Conservation (phyloP, 2,329 filamentous ascomycete genomes). For the Aaosphaeria pasadenensis region DNA sequence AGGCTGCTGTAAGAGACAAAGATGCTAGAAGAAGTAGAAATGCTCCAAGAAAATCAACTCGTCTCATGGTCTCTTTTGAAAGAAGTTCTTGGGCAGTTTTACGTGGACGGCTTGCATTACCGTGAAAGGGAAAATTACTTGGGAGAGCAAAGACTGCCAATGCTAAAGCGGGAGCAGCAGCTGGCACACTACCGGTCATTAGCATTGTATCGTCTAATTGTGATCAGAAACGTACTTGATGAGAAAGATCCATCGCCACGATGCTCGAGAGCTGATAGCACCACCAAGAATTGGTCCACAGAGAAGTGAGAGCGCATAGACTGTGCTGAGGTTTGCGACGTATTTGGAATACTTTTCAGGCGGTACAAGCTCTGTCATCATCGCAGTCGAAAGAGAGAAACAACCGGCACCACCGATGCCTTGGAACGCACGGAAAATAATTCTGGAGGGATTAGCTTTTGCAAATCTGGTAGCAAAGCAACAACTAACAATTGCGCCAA, state of each 20-base stretch:
- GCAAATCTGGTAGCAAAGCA: neutral
- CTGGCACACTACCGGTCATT: neutral
- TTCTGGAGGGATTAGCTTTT: neutral
- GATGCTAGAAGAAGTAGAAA: conserved; percentile 4
- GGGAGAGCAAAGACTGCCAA: neutral
- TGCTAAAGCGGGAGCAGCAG: neutral
- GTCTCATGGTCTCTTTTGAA: neutral
- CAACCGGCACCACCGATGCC: conserved; percentile 20
- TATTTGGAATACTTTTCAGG: conserved; percentile 2
- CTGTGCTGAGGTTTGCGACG: conserved; percentile 1
- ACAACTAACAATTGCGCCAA: conserved; percentile 20
- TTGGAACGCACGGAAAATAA: conserved; percentile 5
- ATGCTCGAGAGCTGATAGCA: conserved; percentile 2
- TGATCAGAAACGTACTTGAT: conserved; percentile 5
- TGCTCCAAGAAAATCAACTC: conserved; percentile 6
- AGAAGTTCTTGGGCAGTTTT: neutral
- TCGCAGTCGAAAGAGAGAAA: conserved; percentile 22
- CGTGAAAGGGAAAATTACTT: neutral
- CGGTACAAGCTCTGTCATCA: conserved; percentile 23
- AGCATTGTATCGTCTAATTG: neutral
- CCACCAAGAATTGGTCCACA: conserved; percentile 10
- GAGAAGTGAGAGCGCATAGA: conserved; percentile 22
- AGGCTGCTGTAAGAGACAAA: conserved; percentile 3
- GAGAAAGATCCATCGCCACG: conserved; percentile 12
- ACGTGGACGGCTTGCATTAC: neutral